phyloP scores from a whole-genome alignment of 2,329 filamentous ascomycete genomes.

The Penicillium polonicum region DNA sequence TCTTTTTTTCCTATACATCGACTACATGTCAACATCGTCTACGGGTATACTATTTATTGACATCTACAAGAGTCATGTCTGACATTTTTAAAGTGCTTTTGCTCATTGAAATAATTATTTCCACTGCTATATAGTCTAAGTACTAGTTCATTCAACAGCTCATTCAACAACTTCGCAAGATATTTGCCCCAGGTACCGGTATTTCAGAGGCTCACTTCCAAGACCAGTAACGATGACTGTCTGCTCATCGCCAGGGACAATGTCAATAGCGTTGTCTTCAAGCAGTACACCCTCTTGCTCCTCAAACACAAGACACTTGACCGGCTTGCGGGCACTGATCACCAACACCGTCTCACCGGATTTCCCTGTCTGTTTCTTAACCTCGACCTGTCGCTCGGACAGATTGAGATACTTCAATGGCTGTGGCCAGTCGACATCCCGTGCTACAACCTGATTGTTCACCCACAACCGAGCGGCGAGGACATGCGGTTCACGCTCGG shows the following conservation, averaged over 20 bases:
- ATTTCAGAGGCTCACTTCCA: constrained; percentile 23
- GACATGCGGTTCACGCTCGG: constrained; percentile 55
- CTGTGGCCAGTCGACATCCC: constrained; percentile 61
- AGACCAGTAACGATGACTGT: constrained; percentile 30
- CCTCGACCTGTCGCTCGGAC: constrained; percentile 50
- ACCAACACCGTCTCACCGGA: constrained; percentile 33
- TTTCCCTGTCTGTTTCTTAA: constrained; percentile 40
- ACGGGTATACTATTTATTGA: too few species aligned
- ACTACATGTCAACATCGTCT: too few species aligned
- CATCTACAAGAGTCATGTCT: not conserved
- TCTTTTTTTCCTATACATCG: too few species aligned
- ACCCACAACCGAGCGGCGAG: constrained; percentile 55
- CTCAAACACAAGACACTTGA: constrained; percentile 62
- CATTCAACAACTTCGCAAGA: constrained; percentile 6
- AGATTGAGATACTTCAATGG: constrained; percentile 60
- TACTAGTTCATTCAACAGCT: not conserved
- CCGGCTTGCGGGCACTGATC: constrained; percentile 52
- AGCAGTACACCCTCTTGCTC: constrained; percentile 55
- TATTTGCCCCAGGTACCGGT: constrained; percentile 30
- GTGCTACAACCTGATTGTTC: constrained; percentile 50
- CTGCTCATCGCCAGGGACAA: constrained; percentile 60
- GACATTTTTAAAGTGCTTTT: not conserved
- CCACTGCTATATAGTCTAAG: not conserved
- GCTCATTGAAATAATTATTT: not conserved
- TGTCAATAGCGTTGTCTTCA: constrained; percentile 57